Evolutionary conservation across 768 basidiomycete genomes (phyloP), one percentile per base, ranked within the genome.

Genomic region (Rickenella mellea): DNA sequence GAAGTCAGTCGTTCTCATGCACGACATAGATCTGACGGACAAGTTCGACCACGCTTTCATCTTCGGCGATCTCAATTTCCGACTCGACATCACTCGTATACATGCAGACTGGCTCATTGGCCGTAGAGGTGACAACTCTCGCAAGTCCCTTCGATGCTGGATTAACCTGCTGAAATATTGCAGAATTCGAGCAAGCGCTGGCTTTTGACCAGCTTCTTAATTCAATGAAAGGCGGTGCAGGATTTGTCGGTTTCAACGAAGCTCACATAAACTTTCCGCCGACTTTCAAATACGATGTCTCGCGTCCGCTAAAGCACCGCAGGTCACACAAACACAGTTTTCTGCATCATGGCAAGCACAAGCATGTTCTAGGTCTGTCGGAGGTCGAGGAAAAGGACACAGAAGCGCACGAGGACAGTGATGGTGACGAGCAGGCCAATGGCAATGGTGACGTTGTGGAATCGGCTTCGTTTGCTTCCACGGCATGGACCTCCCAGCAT

Each of bases 81-180:
- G 93, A 26, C 64, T 96, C 38, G 82, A 93, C 49, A 77, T 96
- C 33, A 83, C 91, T 5, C 74, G 93, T 14, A 62, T 93, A 10
- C 93, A 97, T 55, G 92, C 92, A 4, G 93, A 97, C 60, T 96
- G 92, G 91, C 66, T 97, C 3, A 79, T 93, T 45, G 77, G 86
- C 20, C 75, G 78, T 27, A 79, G 80, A 67, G 86, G 86, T 85
- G 8, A 9, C n/a, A 43, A 31, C 25, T 26, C 22, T 22, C 21
- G 31, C 15, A 26, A 25, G 6, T 26, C 2, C 24, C 38, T 33
- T 17, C 36, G n/a, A 44, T 25, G n/a, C 28, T 37, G 15, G 2
- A 32, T n/a, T 41, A 15, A 15, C 19, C 21, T 22, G 40, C 46
- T 58, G 10, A 55, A 40, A 44, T 27, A 19, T 41, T 14, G 4